Base-by-base conservation (phyloP, 176 grass and related monocot genomes). In the Olyra latifolia region DNA sequence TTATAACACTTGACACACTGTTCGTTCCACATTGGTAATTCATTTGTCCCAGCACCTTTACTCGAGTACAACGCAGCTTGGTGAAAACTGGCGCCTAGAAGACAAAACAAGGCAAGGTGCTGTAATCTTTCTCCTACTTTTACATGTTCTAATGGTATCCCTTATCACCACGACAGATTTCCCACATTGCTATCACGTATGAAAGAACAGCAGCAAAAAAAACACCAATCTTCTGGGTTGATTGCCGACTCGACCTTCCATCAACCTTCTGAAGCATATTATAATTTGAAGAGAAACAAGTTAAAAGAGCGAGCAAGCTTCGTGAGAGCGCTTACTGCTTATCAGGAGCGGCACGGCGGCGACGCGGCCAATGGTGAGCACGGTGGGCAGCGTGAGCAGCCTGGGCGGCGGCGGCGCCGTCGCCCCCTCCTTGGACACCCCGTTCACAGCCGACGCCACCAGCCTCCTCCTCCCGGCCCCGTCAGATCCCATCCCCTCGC, bases 321-420 rank as follows among this genome's bases (percentile, higher is more conserved):
- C 11, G 16, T 32, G 17, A 6, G 13, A 6, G 20, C 43, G 75
- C 97, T 80, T 76, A 99, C 97, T 96, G 84, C 88, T 86, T 62
- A 93, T 88, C 57, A 99, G 91, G 56, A 99, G 69, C 11, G 97
- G 97, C 77, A 99, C 97, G 12, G 97, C 93, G 20, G 82, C 93
- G 3, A 99, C 93, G 71, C 97, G 87, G 25, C 97, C 91, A 66
- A 96, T 93, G 52, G 97, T 99, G 29, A 99, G 90, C 19, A 99
- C 62, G 16, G 97, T 99, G 66, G 97, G 97, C 22, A 99, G 85
- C 70, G 93, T 99, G 53, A 99, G 86, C 82, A 99, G 72, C 81
- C 72, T 85, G 11, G 69, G 69, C 8, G 83, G 62, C 42, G 56
- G 15, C 10, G 68, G 32, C 16, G 23, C 56, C 27, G 45, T 6